Evolutionary conservation across 768 basidiomycete genomes (phyloP).

Genomic region (Tulasnella sp.): DNA sequence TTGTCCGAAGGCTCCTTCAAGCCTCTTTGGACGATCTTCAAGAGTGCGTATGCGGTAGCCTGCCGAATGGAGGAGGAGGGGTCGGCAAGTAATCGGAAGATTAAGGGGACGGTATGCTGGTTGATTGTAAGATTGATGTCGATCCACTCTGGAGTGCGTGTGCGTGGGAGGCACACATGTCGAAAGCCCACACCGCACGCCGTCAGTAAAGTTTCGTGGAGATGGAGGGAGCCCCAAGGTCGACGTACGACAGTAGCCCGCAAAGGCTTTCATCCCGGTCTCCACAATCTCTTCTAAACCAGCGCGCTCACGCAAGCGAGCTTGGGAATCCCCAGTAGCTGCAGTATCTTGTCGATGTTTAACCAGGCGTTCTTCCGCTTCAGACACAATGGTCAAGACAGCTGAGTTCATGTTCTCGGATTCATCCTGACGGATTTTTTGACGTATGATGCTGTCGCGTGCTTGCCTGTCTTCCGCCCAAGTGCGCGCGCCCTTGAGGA

Average conservation of each 20-base stretch:
- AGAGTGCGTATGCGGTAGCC: slow-evolving; percentile 70
- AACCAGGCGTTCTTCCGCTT: slow-evolving; percentile 35
- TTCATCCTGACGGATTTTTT: slow-evolving; percentile 79
- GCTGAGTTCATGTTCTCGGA: slow-evolving; percentile 80
- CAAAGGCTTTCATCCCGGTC: slow-evolving; percentile 87
- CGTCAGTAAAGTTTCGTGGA: not conserved
- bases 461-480: slow-evolving; percentile 62
- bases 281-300: slow-evolving; percentile 73
- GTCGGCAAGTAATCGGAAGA: slow-evolving; percentile 77
- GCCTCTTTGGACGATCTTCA: slow-evolving; percentile 83
- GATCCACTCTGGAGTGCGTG: slow-evolving; percentile 69
- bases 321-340: slow-evolving; percentile 33
- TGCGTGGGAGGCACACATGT: not conserved
- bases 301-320: slow-evolving; percentile 40
- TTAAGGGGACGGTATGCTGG: slow-evolving; percentile 72
- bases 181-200: not conserved
- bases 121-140: slow-evolving; percentile 96
- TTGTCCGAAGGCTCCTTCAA: slow-evolving; percentile 87
- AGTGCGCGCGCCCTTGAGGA: slow-evolving; percentile 77
- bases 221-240: not conserved
- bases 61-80: slow-evolving; percentile 69
- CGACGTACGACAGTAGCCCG: slow-evolving; percentile 84
- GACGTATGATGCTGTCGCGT: slow-evolving; percentile 78
- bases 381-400: slow-evolving; percentile 72
- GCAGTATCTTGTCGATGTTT: slow-evolving; percentile 45